Conservation (phyloP, 148 eudicot genomes). For the Nyssa sinensis region DNA sequence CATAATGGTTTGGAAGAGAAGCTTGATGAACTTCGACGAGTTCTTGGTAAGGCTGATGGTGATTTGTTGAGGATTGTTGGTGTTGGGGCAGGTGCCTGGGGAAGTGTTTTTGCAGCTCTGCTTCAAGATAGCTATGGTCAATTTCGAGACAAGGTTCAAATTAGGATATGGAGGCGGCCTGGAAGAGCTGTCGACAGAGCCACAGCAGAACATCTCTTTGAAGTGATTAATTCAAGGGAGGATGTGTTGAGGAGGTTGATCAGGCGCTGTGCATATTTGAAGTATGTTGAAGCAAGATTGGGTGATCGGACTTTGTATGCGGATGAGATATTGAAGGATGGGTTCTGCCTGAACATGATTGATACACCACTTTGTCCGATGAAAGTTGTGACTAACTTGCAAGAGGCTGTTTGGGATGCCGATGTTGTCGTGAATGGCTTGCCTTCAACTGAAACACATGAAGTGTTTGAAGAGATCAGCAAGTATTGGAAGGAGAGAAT, state of each 20-base stretch:
- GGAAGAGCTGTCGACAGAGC: constrained; percentile 55
- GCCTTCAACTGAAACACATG: constrained; percentile 73
- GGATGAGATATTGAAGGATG: constrained; percentile 62
- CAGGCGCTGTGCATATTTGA: constrained; percentile 51
- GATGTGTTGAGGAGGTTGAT: constrained; percentile 56
- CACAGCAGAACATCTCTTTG: constrained; percentile 58
- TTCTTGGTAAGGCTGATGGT: constrained; percentile 41
- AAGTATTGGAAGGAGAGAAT: constrained; percentile 90
- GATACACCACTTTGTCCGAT: constrained; percentile 64
- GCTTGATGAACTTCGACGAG: constrained; percentile 48
- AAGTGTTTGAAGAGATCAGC: constrained; percentile 73
- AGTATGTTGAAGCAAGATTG: constrained; percentile 57
- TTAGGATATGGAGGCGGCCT: constrained; percentile 60
- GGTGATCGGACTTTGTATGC: constrained; percentile 66
- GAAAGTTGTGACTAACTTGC: constrained; percentile 67
- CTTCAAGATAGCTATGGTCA: constrained; percentile 62
- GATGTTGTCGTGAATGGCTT: constrained; percentile 63
- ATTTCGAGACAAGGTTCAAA: constrained; percentile 55
- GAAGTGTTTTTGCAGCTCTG: constrained; percentile 60
- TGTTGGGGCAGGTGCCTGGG: constrained; percentile 72
- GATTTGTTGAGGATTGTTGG: constrained; percentile 52
- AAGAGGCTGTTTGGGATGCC: constrained; percentile 73
- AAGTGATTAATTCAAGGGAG: constrained; percentile 61
- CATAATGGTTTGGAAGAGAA: constrained; percentile 45
- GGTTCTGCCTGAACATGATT: constrained; percentile 61